Conservation (phyloP, 2,329 filamentous ascomycete species). For the Diaporthe amygdali region DNA sequence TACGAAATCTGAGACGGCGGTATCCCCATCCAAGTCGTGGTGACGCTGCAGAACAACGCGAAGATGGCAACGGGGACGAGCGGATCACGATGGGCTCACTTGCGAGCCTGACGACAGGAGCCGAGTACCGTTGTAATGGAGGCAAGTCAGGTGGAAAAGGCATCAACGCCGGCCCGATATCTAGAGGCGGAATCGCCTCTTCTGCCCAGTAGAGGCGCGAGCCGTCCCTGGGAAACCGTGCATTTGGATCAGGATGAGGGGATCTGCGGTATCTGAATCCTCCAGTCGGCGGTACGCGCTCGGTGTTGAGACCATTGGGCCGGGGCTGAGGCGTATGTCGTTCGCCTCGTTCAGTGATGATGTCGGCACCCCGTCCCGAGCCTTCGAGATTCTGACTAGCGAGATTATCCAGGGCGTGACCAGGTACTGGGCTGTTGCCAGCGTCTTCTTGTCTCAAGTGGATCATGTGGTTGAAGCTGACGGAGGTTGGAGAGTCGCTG, state of each 20-base stretch:
- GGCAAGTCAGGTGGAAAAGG: background rate
- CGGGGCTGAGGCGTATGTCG: background rate
- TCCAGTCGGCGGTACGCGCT: no score
- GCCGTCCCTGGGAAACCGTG: background rate
- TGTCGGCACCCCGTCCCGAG: background rate
- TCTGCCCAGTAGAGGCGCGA: accelerated
- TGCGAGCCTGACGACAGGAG: background rate
- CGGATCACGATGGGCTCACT: background rate
- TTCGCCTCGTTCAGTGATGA: background rate
- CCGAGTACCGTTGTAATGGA: background rate
- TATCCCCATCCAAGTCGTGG: no score
- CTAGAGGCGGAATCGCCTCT: background rate
- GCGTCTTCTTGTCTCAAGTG: background rate
- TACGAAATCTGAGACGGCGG: background rate
- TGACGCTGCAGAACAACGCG: background rate
- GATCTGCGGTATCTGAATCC: background rate
- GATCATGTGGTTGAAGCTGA: background rate
- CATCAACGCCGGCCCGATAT: background rate
- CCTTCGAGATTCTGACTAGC: background rate
- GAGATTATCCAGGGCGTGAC: background rate
- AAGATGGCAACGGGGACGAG: background rate
- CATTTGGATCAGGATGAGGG: background rate
- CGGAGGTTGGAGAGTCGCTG: background rate
- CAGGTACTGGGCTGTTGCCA: background rate
- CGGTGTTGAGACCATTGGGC: no score